These are phyloP conservation scores for Conringia planisiliqua DNA, from an alignment of 345 rosid genomes.

Conservation along the genomic window DNA sequence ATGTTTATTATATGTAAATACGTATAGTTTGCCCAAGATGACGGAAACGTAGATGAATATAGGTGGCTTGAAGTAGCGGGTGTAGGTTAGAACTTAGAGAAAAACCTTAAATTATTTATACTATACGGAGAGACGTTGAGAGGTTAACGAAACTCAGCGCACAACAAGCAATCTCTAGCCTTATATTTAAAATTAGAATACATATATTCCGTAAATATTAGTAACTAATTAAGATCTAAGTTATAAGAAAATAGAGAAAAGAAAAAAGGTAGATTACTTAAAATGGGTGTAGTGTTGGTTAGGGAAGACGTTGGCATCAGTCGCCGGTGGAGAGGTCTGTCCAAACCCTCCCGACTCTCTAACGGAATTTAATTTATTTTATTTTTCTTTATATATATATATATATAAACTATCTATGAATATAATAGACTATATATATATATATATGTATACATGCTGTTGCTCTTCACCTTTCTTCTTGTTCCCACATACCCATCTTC, in stretches of 20 bases:
- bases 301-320: conserved; percentile 74
- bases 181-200: background rate
- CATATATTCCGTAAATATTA: background rate
- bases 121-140: conserved; percentile 52
- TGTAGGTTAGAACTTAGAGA: conserved; percentile 55
- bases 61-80: conserved; percentile 42
- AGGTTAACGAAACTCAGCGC: conserved; percentile 61
- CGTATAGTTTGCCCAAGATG: conserved; percentile 8
- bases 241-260: background rate
- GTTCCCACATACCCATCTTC: conserved; percentile 36
- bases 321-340: conserved; percentile 44
- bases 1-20: background rate
- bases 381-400: background rate
- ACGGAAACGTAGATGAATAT: conserved; percentile 33
- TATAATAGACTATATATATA: background rate
- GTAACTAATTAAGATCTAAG: background rate
- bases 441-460: conserved; percentile 17
- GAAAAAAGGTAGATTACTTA: conserved; percentile 41
- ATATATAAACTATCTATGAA: background rate
- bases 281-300: conserved; percentile 49
- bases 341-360: conserved; percentile 57
- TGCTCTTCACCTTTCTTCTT: conserved; percentile 40
- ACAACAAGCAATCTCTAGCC: conserved; percentile 57
- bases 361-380: conserved; percentile 40
- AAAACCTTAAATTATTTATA: conserved; percentile 40